Percentiles rank a stretch among this genome's conserved stretches.
Evolutionary conservation across 1,139 yeast genomes (phyloP).

Genomic region (Kodamaea plutei): DNA sequence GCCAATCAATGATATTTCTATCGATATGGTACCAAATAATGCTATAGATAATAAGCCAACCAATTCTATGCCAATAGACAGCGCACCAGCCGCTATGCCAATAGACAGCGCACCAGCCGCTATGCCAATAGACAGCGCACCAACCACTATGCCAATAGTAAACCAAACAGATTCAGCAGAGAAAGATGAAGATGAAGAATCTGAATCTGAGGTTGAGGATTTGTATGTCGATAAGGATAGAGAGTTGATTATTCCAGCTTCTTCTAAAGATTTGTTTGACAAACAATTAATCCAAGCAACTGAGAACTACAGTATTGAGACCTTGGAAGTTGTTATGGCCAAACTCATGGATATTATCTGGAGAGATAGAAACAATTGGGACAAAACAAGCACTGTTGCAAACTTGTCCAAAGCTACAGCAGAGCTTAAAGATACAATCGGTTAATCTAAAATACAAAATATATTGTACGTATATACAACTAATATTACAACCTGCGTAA

Average conservation of each 20-base stretch:
- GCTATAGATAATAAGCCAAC: too few relatives aligned
- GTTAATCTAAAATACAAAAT: not conserved
- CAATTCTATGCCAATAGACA: too few relatives aligned
- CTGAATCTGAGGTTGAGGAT: slow-evolving; percentile 23
- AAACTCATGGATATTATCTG: slow-evolving; percentile 71
- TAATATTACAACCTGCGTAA: too few relatives aligned
- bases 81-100: too few relatives aligned
- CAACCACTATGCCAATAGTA: too few relatives aligned
- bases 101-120: too few relatives aligned
- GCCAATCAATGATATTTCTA: too few relatives aligned
- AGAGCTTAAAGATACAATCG: slow-evolving; percentile 4
- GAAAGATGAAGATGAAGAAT: slow-evolving; percentile 8
- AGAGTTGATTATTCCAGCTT: slow-evolving; percentile 27
- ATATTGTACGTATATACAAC: not conserved
- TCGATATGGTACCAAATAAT: too few relatives aligned
- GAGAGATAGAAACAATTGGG: slow-evolving; percentile 64
- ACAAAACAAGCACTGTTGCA: slow-evolving; percentile 45
- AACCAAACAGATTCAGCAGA: too few relatives aligned
- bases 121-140: too few relatives aligned
- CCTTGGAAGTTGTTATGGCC: slow-evolving; percentile 71
- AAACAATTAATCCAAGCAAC: slow-evolving; percentile 42
- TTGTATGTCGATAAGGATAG: slow-evolving; percentile 15
- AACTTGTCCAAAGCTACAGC: slow-evolving; percentile 20
- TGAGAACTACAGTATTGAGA: slow-evolving; percentile 55
- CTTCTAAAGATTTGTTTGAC: slow-evolving; percentile 17